phyloP scores from a whole-genome alignment of 768 basidiomycete species.

The Sarcomyxa edulis region DNA sequence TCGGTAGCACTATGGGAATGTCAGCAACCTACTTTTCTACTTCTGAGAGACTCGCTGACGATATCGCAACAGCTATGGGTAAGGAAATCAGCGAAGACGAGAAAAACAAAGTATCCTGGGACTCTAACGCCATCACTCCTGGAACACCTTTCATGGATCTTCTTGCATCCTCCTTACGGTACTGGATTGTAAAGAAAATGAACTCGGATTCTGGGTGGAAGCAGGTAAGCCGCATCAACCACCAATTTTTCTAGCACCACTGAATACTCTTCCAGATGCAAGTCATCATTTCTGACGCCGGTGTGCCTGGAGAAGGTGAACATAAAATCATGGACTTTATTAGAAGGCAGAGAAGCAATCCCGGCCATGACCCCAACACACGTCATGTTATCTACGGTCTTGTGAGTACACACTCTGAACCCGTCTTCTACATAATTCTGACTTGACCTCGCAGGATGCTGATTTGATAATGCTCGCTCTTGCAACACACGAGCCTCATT shows the following conservation, averaged over 20 bases:
- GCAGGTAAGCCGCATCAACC: constrained; percentile 44
- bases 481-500: constrained; percentile 98
- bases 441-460: constrained; percentile 65
- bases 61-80: constrained; percentile 73
- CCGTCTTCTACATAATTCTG: constrained; percentile 5
- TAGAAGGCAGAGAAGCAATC: constrained; percentile 79
- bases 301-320: constrained; percentile 97
- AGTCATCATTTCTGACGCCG: constrained; percentile 95
- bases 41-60: neutral
- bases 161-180: constrained; percentile 80
- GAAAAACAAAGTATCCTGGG: constrained; percentile 85
- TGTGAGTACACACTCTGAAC: constrained; percentile 38
- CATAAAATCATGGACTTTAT: constrained; percentile 99
- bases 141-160: constrained; percentile 98
- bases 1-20: constrained; percentile 85
- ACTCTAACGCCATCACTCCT: constrained; percentile 98
- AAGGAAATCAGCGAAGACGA: constrained; percentile 79
- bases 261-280: constrained; percentile 54
- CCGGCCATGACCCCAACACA: constrained; percentile 92
- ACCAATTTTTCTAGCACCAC: neutral
- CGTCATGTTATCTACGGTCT: constrained; percentile 96
- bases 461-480: constrained; percentile 98
- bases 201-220: constrained; percentile 97
- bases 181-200: constrained; percentile 95
- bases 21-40: constrained; percentile 20